phyloP scores from a whole-genome alignment of 495 filamentous ascomycete species.

The Paragyromitra xinjiangensis region DNA sequence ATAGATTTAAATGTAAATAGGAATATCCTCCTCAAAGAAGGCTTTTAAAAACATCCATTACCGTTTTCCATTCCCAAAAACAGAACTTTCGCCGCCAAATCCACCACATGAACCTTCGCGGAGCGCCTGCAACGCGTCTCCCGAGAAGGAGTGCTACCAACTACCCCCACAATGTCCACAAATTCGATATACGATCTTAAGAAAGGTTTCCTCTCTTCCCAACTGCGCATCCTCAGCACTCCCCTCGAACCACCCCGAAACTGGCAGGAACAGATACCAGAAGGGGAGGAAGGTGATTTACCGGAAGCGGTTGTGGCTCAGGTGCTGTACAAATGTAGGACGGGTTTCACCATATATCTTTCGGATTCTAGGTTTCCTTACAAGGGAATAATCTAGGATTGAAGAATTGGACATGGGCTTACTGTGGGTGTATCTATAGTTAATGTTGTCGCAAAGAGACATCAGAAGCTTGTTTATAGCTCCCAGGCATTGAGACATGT shows the following conservation, averaged over 20 bases:
- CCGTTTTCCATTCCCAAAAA: constrained; percentile 1
- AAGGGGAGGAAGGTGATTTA: constrained; percentile 61
- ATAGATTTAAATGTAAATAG: not conserved
- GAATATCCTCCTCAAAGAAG: not conserved
- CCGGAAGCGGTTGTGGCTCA: constrained; percentile 67
- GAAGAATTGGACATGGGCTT: constrained; percentile 47
- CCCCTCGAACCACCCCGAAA: constrained; percentile 66
- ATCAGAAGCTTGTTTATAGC: constrained; percentile 75
- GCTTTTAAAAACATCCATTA: not conserved
- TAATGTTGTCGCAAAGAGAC: constrained; percentile 73
- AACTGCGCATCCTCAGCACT: constrained; percentile 70
- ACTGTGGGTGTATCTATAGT: constrained; percentile 59
- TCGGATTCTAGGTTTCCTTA: constrained; percentile 30
- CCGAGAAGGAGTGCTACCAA: not conserved
- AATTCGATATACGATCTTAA: constrained; percentile 70
- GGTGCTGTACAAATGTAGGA: constrained; percentile 64
- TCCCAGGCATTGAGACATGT: constrained; percentile 79
- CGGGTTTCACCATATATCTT: not conserved
- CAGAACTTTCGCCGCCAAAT: not conserved
- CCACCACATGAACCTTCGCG: constrained; percentile 7
- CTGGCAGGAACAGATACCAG: constrained; percentile 65
- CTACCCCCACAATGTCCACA: constrained; percentile 60
- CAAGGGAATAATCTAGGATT: constrained; percentile 60
- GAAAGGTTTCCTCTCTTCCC: constrained; percentile 69
- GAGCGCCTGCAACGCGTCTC: constrained; percentile 33